Evolutionary conservation across 305 asterid species (phyloP).

Genomic region (Fraxinus albicans): DNA sequence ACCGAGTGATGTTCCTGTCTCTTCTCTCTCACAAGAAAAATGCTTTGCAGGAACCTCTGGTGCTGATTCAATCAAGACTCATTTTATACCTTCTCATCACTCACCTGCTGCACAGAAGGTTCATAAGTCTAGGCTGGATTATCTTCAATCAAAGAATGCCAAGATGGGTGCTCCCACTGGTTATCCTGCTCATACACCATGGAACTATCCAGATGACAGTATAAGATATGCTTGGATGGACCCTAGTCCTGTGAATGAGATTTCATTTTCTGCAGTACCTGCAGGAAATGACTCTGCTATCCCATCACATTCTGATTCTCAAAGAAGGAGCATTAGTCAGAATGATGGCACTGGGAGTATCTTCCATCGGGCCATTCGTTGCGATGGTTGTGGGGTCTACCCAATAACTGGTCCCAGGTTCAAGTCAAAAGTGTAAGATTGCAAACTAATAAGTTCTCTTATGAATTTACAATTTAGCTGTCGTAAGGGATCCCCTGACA

Average conservation of each 20-base stretch:
- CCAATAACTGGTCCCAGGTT: slow-evolving; percentile 90
- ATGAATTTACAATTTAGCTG: not conserved
- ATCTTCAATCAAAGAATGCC: not conserved
- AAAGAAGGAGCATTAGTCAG: slow-evolving; percentile 29
- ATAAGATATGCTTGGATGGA: slow-evolving; percentile 9
- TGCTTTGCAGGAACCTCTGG: not conserved
- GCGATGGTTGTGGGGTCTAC: slow-evolving; percentile 79
- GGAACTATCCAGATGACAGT: slow-evolving; percentile 11
- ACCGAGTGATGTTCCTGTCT: not conserved
- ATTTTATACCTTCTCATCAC: not conserved
- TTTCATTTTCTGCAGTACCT: slow-evolving; percentile 51
- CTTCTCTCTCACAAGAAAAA: not conserved
- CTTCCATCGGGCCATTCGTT: slow-evolving; percentile 68
- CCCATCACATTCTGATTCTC: slow-evolving; percentile 29
- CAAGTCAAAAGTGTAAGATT: slow-evolving; percentile 82
- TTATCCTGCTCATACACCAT: slow-evolving; percentile 15
- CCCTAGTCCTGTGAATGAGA: slow-evolving; percentile 20
- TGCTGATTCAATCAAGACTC: slow-evolving; percentile 19
- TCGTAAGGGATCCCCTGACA: not conserved
- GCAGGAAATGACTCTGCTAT: slow-evolving; percentile 21
- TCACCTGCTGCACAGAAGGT: slow-evolving; percentile 17
- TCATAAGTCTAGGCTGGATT: slow-evolving; percentile 6
- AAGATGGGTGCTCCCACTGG: slow-evolving; percentile 10
- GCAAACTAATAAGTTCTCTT: not conserved
- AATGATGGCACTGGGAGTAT: slow-evolving; percentile 36